These are phyloP conservation scores for Grigorovia yakushimaensis DNA, from an alignment of 805 yeast species.

Conservation along the genomic window DNA sequence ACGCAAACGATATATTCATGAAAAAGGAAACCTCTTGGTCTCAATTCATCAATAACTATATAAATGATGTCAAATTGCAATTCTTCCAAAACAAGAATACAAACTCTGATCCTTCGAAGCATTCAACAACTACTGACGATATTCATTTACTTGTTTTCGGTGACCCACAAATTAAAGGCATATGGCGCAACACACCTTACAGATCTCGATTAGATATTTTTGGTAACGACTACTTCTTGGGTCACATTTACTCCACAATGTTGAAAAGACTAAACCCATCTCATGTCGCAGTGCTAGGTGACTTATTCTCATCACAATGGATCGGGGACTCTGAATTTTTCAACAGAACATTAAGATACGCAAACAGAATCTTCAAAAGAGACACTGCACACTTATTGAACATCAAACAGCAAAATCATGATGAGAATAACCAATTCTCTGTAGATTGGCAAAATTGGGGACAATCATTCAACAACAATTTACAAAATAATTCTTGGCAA, in stretches of 20 bases:
- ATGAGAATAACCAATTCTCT: conserved; percentile 19
- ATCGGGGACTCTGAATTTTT: conserved; percentile 78
- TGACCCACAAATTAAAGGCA: conserved; percentile 95
- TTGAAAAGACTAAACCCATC: conserved; percentile 55
- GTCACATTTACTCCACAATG: conserved; percentile 71
- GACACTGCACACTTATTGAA: conserved; percentile 46
- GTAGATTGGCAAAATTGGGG: conserved; percentile 25
- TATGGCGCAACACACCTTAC: conserved; percentile 60
- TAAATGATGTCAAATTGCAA: conserved; percentile 23
- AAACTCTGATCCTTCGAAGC: conserved; percentile 8
- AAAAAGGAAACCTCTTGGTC: background rate
- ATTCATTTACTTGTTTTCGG: conserved; percentile 77
- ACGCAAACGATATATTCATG: background rate
- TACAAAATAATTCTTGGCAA: conserved; percentile 12
- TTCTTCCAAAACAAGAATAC: conserved; percentile 3
- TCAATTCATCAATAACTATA: conserved; percentile 12
- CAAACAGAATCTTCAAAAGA: conserved; percentile 61
- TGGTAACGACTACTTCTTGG: conserved; percentile 85
- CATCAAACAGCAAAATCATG: conserved; percentile 28
- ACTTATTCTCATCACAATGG: conserved; percentile 91
- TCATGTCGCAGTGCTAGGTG: conserved; percentile 87
- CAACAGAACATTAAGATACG: conserved; percentile 65
- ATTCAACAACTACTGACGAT: conserved; percentile 24
- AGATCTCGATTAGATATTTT: conserved; percentile 69
- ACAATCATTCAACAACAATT: conserved; percentile 10